These are phyloP conservation scores for Phyllosticta paracitricarpa DNA, from an alignment of 2,329 filamentous ascomycete genomes.

Conservation along the genomic window DNA sequence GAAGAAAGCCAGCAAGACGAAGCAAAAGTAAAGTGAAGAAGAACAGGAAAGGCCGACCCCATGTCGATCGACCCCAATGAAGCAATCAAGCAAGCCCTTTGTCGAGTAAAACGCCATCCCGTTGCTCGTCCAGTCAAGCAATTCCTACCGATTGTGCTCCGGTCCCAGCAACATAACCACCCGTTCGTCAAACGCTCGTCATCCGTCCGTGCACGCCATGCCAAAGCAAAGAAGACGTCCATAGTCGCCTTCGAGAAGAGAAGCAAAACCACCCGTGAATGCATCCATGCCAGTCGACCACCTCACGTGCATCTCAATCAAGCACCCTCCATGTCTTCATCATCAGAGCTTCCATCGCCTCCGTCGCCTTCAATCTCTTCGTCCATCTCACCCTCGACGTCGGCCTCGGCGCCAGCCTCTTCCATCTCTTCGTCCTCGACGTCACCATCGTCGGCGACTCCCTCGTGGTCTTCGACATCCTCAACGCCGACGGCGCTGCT, in stretches of 20 bases:
- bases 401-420: neutral
- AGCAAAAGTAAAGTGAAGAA: too few relatives aligned
- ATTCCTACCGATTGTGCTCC: neutral
- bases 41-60: too few relatives aligned
- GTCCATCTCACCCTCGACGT: conserved; percentile 13
- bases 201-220: neutral
- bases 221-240: neutral
- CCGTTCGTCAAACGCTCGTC: neutral
- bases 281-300: neutral
- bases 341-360: conserved; percentile 18
- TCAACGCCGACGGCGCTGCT: conserved; percentile 6
- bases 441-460: neutral
- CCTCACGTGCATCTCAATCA: conserved; percentile 1
- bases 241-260: neutral
- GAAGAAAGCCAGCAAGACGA: too few relatives aligned
- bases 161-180: neutral
- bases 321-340: conserved; percentile 21
- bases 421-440: conserved; percentile 2
- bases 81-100: neutral
- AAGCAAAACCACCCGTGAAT: neutral
- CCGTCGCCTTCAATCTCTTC: conserved; percentile 22
- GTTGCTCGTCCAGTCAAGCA: neutral
- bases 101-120: neutral
- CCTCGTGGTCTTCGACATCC: neutral
- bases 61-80: too few relatives aligned